Evolutionary conservation across 169 alveolate species (phyloP), one percentile per base, ranked within the genome.

Genomic region (Plasmodium billcollinsi): DNA sequence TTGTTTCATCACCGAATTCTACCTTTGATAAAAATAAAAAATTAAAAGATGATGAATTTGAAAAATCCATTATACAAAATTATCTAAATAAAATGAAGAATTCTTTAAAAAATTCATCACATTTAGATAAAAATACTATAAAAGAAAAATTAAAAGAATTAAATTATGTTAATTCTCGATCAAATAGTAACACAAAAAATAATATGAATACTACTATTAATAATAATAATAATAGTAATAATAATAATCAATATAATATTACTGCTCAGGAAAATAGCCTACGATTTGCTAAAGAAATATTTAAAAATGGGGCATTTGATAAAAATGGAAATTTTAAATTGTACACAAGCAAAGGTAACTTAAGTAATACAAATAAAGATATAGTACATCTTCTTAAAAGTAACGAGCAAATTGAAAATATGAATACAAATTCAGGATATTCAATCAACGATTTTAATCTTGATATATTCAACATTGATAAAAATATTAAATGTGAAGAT

Each of bases 1-100:
- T 56, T 5, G 71, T 26, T 18, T 62, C 71, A 18, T 18, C 33
- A 21, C 6, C 14, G 15, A 61, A 73, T 15, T 18, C 43, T 50
- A 11, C 52, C 7, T 62, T 20, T 14, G 88, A 74, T 21, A 73
- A 73, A 29, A 45, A 39, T 61, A 26, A 67, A 66, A 78, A 65
- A 59, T 5, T 65, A 21, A 65, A 65, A 33, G 69, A 78, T 49
- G 66, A 7, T 20, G 89, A 78, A 49, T 15, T 78, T 49, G 89
- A 78, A 78, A 65, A 78, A 78, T 78, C 89, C 0, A 78, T 78
- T 5, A 78, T 78, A 49, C 89, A 78, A 21, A 66, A 74, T 66
- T 74, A 74, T 47, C 43, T 66, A 14, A 67, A 65, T 58, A 76
- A 66, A 49, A 66, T 76, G 92, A 70, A 70, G 39, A 65, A 69